These are phyloP conservation scores for Fusarium protoensiforme DNA, from an alignment of 2,329 filamentous ascomycete genomes.

Conservation along the genomic window DNA sequence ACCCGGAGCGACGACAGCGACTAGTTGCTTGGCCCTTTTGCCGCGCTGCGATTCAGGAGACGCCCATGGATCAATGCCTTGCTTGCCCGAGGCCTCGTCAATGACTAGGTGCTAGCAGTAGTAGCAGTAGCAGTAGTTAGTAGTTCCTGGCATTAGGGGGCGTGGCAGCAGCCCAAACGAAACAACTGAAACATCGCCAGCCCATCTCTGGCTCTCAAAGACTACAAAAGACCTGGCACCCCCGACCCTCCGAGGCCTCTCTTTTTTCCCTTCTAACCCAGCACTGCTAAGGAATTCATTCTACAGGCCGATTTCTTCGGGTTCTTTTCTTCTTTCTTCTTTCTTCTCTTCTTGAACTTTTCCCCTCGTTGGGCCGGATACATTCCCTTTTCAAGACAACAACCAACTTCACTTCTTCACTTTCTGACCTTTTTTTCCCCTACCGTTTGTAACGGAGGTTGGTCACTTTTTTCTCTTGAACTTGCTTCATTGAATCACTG, in stretches of 20 bases:
- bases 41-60: slow-evolving; percentile 35
- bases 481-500: slow-evolving; percentile 11
- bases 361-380: slow-evolving; percentile 37
- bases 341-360: slow-evolving; percentile 24
- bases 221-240: slow-evolving; percentile 36
- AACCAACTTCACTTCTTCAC: slow-evolving; percentile 4
- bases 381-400: slow-evolving; percentile 31
- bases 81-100: neutral
- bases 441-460: slow-evolving; percentile 31
- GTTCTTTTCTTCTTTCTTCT: slow-evolving; percentile 17
- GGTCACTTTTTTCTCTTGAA: slow-evolving; percentile 10
- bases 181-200: slow-evolving; percentile 34
- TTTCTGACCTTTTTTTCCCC: neutral
- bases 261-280: slow-evolving; percentile 18
- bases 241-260: slow-evolving; percentile 18
- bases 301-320: slow-evolving; percentile 24
- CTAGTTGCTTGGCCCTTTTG: slow-evolving; percentile 25
- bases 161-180: slow-evolving; percentile 33
- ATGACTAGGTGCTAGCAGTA: neutral
- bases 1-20: slow-evolving; percentile 25
- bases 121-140: slow-evolving; percentile 9
- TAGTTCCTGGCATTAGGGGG: neutral
- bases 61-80: neutral
- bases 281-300: slow-evolving; percentile 41
- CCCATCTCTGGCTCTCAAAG: slow-evolving; percentile 5